Evolutionary conservation across 352 stramenopile genomes (phyloP).

Genomic region (Globisporangium okanoganense): DNA sequence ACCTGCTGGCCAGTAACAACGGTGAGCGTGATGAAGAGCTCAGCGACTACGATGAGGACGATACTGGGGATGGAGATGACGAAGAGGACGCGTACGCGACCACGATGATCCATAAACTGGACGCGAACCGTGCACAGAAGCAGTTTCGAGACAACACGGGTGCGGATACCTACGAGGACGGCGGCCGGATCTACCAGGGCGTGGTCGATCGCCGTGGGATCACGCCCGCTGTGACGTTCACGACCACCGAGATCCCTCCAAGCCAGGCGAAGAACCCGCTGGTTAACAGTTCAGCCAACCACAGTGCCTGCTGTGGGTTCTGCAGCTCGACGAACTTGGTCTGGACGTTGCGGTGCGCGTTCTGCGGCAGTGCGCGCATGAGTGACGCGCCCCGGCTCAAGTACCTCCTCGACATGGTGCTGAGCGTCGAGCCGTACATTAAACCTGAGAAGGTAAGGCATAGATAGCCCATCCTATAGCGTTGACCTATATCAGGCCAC

Average conservation of each 20-base stretch:
- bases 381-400: conserved; percentile 68
- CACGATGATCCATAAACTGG: conserved; percentile 14
- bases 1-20: conserved; percentile 2
- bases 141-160: conserved; percentile 25
- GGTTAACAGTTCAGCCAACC: conserved; percentile 4
- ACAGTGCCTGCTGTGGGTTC: conserved; percentile 53
- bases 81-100: conserved; percentile 9
- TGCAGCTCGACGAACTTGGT: conserved; percentile 68
- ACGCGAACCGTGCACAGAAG: conserved; percentile 15
- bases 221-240: conserved; percentile 64
- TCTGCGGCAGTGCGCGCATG: conserved; percentile 69
- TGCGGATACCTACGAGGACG: conserved; percentile 36
- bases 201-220: conserved; percentile 53
- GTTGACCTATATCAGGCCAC: neutral
- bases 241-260: conserved; percentile 43
- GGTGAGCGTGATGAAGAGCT: neutral
- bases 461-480: neutral
- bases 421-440: conserved; percentile 66
- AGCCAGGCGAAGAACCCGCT: conserved; percentile 46
- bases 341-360: conserved; percentile 64
- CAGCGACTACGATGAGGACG: neutral
- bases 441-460: conserved; percentile 41
- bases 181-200: conserved; percentile 35
- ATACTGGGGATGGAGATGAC: conserved; percentile 1
- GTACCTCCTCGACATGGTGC: conserved; percentile 76